Evolutionary conservation across 2,329 filamentous ascomycete genomes (phyloP).

Genomic region (Magnaporthales sp.): DNA sequence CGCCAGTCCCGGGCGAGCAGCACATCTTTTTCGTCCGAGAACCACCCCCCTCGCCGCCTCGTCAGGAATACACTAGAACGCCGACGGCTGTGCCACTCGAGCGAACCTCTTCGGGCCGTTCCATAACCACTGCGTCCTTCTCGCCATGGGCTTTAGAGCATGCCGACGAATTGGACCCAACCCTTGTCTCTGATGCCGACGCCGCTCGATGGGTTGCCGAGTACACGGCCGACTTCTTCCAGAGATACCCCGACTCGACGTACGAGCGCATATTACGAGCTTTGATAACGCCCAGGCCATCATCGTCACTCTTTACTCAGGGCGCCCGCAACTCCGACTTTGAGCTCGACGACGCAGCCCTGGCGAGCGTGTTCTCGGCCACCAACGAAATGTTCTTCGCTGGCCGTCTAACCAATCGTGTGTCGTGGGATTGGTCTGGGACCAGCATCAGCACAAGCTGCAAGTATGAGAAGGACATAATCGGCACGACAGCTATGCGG

Average conservation of each 20-base stretch:
- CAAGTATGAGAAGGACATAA: conserved; percentile 45
- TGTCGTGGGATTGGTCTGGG: conserved; percentile 52
- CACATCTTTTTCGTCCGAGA: conserved; percentile 2
- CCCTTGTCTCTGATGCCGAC: conserved; percentile 32
- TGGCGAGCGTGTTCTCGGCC: conserved; percentile 50
- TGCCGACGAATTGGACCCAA: conserved; percentile 22
- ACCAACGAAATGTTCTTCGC: conserved; percentile 56
- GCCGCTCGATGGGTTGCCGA: conserved; percentile 40
- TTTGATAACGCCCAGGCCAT: conserved; percentile 41
- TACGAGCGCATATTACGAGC: conserved; percentile 49
- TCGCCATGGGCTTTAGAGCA: conserved; percentile 13
- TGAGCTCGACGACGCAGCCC: conserved; percentile 45
- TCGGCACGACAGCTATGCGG: conserved; percentile 54
- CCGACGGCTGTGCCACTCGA: conserved; percentile 23
- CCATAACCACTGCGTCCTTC: conserved; percentile 28
- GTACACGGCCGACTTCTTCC: conserved; percentile 34
- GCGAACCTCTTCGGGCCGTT: conserved; percentile 38
- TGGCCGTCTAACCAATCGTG: conserved; percentile 44
- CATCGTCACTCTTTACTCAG: neutral
- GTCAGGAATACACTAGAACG: conserved; percentile 4
- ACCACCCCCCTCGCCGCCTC: neutral
- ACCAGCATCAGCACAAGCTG: conserved; percentile 35
- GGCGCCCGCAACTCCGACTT: conserved; percentile 33
- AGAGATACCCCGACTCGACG: conserved; percentile 38
- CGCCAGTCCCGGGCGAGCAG: neutral